Evolutionary conservation across 2,329 filamentous ascomycete genomes (phyloP).

Genomic region (Diaporthe australafricana): DNA sequence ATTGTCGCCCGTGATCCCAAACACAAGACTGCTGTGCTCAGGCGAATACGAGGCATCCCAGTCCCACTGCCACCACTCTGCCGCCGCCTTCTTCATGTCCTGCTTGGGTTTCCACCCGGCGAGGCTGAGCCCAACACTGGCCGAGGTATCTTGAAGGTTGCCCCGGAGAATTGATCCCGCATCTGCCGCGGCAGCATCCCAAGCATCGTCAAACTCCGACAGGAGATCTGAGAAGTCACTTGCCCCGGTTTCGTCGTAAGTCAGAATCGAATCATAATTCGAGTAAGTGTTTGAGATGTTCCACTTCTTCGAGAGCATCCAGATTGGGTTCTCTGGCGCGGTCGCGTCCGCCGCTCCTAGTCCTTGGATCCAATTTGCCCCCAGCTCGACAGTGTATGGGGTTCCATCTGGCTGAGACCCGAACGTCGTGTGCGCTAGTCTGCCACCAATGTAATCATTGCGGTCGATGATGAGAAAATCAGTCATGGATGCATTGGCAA

Average conservation of each 20-base stretch:
- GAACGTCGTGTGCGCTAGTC: slow-evolving; percentile 68
- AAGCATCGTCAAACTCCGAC: slow-evolving; percentile 60
- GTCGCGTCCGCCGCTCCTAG: slow-evolving; percentile 43
- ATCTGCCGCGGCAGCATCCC: slow-evolving; percentile 57
- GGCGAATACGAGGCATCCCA: slow-evolving; percentile 70
- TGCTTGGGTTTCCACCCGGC: slow-evolving; percentile 71
- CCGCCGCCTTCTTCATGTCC: slow-evolving; percentile 66
- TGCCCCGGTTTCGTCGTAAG: slow-evolving; percentile 69
- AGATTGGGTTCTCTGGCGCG: slow-evolving; percentile 69
- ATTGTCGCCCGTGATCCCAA: slow-evolving; percentile 67
- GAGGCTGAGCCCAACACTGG: slow-evolving; percentile 68
- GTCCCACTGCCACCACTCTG: slow-evolving; percentile 70
- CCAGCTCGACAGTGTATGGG: slow-evolving; percentile 70
- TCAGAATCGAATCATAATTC: slow-evolving; percentile 67
- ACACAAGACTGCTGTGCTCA: slow-evolving; percentile 66
- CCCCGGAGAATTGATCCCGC: slow-evolving; percentile 68
- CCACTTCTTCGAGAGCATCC: slow-evolving; percentile 71
- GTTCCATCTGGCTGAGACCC: slow-evolving; percentile 61
- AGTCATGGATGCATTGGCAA: slow-evolving; percentile 68
- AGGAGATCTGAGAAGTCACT: slow-evolving; percentile 63
- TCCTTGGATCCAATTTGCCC: slow-evolving; percentile 71
- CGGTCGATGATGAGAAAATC: slow-evolving; percentile 77
- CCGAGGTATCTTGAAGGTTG: slow-evolving; percentile 71
- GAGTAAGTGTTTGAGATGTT: slow-evolving; percentile 67
- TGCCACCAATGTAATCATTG: slow-evolving; percentile 71